Evolutionary conservation across 2,329 filamentous ascomycete species (phyloP).

Genomic region (Fusarium torreyae): DNA sequence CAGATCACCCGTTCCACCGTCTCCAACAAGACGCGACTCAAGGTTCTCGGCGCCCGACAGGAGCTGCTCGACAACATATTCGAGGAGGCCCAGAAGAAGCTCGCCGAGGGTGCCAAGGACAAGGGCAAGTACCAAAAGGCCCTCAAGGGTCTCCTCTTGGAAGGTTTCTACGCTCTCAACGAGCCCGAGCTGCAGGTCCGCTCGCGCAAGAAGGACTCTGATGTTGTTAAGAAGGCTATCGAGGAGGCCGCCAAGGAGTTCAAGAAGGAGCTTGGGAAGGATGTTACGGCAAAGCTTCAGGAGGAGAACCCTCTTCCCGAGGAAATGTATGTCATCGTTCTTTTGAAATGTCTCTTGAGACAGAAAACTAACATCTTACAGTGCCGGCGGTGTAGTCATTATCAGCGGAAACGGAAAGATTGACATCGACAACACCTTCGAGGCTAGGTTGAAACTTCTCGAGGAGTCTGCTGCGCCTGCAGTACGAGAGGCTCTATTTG

Average conservation of each 20-base stretch:
- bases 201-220: conserved; percentile 84
- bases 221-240: conserved; percentile 82
- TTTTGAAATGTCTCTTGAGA: neutral
- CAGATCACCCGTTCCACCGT: conserved; percentile 98
- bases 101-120: conserved; percentile 76
- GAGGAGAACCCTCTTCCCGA: conserved; percentile 85
- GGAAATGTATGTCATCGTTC: conserved; percentile 77
- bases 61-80: conserved; percentile 93
- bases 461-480: conserved; percentile 88
- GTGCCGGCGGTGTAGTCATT: conserved; percentile 86
- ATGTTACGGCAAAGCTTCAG: conserved; percentile 79
- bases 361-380: conserved; percentile 59
- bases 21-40: conserved; percentile 94
- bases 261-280: conserved; percentile 81
- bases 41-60: conserved; percentile 88
- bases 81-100: conserved; percentile 81
- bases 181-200: conserved; percentile 84
- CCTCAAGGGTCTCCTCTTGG: conserved; percentile 85
- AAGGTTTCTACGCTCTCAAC: conserved; percentile 89
- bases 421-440: conserved; percentile 98
- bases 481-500: conserved; percentile 89
- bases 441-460: conserved; percentile 88
- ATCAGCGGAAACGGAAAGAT: conserved; percentile 92
- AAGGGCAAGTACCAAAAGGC: conserved; percentile 81
- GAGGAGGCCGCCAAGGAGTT: conserved; percentile 85